phyloP scores from a whole-genome alignment of 768 basidiomycete genomes.

The Agrocybe pediades region DNA sequence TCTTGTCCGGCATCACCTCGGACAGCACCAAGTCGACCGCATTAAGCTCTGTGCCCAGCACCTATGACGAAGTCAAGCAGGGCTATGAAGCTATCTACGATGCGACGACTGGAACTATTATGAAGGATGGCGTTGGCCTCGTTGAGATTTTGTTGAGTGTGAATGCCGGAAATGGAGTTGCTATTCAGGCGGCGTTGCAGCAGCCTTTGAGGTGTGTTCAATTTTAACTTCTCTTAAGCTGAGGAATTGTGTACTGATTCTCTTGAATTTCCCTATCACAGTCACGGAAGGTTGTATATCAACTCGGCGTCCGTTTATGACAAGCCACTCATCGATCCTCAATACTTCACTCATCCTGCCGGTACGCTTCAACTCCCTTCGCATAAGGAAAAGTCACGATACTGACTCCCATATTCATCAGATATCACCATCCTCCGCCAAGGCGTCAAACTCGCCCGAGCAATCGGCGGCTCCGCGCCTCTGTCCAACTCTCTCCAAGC shows the following conservation, averaged over 20 bases:
- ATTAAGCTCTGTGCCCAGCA: constrained; percentile 41
- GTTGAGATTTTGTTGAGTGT: constrained; percentile 56
- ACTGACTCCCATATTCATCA: constrained; percentile 12
- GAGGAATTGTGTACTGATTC: not conserved
- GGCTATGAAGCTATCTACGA: constrained; percentile 62
- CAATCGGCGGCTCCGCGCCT: constrained; percentile 52
- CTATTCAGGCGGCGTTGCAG: constrained; percentile 68
- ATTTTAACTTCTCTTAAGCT: not conserved
- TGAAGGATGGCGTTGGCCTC: constrained; percentile 40
- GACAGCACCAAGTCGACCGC: constrained; percentile 12
- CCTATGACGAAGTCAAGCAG: constrained; percentile 43
- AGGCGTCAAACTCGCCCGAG: constrained; percentile 64
- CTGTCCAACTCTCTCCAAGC: constrained; percentile 39
- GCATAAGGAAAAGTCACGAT: not conserved
- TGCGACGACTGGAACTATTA: constrained; percentile 38
- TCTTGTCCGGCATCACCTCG: constrained; percentile 15
- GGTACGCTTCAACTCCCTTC: constrained; percentile 29
- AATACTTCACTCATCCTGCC: constrained; percentile 59
- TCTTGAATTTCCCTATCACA: not conserved
- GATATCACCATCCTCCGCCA: constrained; percentile 54
- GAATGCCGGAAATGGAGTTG: constrained; percentile 38
- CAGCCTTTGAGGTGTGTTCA: constrained; percentile 57
- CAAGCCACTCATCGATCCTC: constrained; percentile 62
- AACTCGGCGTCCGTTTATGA: constrained; percentile 62
- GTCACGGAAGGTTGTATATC: constrained; percentile 45